Evolutionary conservation across 805 yeast genomes (phyloP).

Genomic region (Pachysolen tannophilus): DNA sequence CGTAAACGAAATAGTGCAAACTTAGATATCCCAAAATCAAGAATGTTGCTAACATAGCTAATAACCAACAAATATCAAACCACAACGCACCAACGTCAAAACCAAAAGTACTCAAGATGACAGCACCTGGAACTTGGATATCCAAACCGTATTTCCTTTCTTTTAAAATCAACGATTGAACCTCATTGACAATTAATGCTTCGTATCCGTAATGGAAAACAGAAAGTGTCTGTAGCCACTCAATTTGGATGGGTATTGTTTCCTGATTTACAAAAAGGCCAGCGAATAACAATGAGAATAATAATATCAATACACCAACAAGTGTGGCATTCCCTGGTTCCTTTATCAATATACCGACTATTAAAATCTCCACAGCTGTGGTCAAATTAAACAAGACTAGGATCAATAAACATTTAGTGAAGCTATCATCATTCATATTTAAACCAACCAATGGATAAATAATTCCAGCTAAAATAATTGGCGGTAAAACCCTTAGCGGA

Average conservation of each 20-base stretch:
- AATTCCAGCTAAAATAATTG: conserved; percentile 68
- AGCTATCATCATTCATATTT: conserved; percentile 68
- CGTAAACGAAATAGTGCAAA: conserved; percentile 66
- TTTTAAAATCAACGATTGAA: conserved; percentile 69
- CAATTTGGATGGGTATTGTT: conserved; percentile 35
- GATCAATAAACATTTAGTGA: conserved; percentile 59
- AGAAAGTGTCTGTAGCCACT: conserved; percentile 76
- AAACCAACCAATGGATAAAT: conserved; percentile 88
- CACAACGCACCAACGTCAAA: conserved; percentile 74
- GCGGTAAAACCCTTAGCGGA: conserved; percentile 93
- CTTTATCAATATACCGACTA: conserved; percentile 79
- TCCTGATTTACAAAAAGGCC: conserved; percentile 89
- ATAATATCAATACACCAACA: conserved; percentile 72
- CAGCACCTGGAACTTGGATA: conserved; percentile 97
- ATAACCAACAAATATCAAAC: conserved; percentile 56
- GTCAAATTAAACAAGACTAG: conserved; percentile 81
- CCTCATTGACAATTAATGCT: conserved; percentile 87
- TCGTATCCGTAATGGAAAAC: conserved; percentile 96
- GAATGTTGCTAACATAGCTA: conserved; percentile 50
- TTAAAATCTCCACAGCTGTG: conserved; percentile 73
- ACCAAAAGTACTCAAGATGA: conserved; percentile 91
- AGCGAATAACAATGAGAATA: conserved; percentile 85
- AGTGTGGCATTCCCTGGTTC: conserved; percentile 92
- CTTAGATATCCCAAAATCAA: conserved; percentile 66
- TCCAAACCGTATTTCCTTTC: conserved; percentile 90